These are phyloP conservation scores for Biancaea sappan DNA, from an alignment of 306 rosid genomes.

Conservation along the genomic window DNA sequence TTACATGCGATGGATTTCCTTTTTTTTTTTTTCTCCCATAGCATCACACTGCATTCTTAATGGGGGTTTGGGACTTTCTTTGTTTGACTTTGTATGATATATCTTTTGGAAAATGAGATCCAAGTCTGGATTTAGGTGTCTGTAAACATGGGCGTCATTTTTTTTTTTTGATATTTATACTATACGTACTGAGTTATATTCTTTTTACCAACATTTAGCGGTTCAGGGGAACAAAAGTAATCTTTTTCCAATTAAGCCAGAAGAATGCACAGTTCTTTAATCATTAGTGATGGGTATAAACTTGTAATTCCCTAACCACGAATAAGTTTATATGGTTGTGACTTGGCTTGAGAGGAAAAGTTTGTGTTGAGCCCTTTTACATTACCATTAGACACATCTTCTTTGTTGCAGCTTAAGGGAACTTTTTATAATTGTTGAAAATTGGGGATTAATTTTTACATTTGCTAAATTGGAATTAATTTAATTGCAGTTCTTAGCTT, in stretches of 20 bases:
- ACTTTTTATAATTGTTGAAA: not conserved
- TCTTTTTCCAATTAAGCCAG: not conserved
- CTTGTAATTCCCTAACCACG: not conserved
- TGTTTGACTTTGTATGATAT: not conserved
- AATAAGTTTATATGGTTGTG: not conserved
- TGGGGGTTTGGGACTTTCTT: not conserved
- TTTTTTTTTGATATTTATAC: conserved; percentile 15
- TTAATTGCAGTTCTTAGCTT: conserved; percentile 25
- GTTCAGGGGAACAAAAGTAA: not conserved
- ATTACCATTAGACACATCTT: not conserved
- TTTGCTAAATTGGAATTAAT: not conserved
- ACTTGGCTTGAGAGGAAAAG: not conserved
- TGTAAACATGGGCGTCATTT: not conserved
- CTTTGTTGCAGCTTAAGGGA: not conserved
- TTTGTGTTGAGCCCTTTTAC: not conserved
- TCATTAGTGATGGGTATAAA: not conserved
- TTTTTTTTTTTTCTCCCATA: not conserved
- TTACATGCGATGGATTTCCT: not conserved
- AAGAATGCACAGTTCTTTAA: not conserved
- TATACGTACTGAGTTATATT: not conserved
- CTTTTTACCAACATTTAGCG: not conserved
- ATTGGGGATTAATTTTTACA: not conserved
- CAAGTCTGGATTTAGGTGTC: conserved; percentile 7
- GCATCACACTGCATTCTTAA: not conserved
- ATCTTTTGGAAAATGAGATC: not conserved